Base-by-base conservation (phyloP, 768 basidiomycete genomes). In the Trametes cubensis region DNA sequence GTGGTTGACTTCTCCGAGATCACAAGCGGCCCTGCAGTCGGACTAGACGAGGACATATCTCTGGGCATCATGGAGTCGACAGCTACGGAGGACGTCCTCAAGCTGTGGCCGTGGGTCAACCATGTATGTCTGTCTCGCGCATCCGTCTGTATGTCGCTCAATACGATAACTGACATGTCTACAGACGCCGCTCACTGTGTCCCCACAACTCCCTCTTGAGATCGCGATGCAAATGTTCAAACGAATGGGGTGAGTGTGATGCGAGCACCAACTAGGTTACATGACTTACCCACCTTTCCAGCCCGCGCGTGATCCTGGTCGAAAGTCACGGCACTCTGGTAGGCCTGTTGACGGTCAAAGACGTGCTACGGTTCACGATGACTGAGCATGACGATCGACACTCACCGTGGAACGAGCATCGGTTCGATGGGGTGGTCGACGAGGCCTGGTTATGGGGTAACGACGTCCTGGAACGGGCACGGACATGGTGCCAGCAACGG, bases 191-290 rank as follows among this genome's bases (percentile, higher is more conserved):
- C 83, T 99, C 69, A 94, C 92, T 0, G 95, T 97, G 13, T 89
- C 94, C 6, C 89, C 94, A 1, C 92, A 92, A 65, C 82, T 97
- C 42, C 94, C 95, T 0, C 79, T 99, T 45, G 97, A 99, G 74
- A 94, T 98, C 57, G 94, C 95, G 8, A 94, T 97, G 90, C 94
- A 99, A 71, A 77, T 99, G 26, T 99, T 98, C 81, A 93, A 96
- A 72, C 84, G 94, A 48, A 92, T 99, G 90, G 97, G 97, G 97
- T 97, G 70, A 67, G 93, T 81, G 15, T 6, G 6, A 13, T 25
- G 13, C 14, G 21, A 17, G 15, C 10, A 34, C 39, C 18, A 4
- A 20, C 54, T 46, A 10, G 40, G 40, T 4, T 18, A 8, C 21
- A 13, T 13, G 8, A 5, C 30, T 34, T 18, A 11, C n/a, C 40